Conservation (phyloP, 371 early-diverging fungal genomes). For the Mucor piriformis region DNA sequence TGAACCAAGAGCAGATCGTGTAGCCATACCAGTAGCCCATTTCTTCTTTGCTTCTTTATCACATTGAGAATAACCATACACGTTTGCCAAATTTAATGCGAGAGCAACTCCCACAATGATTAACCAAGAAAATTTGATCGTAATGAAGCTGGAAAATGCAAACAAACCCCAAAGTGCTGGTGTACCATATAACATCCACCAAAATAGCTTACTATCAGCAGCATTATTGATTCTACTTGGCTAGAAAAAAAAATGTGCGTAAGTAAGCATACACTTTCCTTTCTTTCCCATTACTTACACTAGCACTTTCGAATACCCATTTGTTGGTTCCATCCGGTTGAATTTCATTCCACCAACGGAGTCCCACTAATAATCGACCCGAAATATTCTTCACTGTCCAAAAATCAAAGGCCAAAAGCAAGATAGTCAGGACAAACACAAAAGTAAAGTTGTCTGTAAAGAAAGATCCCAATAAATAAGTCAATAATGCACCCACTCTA, state of each 20-base stretch:
- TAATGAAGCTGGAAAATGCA: conserved; percentile 75
- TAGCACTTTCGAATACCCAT: conserved; percentile 95
- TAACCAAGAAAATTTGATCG: conserved; percentile 79
- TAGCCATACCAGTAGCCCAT: conserved; percentile 60
- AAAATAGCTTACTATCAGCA: conserved; percentile 90
- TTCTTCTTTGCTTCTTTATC: conserved; percentile 87
- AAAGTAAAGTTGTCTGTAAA: conserved; percentile 85
- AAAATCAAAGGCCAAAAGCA: conserved; percentile 94
- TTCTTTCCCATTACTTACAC: conserved; percentile 54
- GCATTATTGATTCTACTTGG: conserved; percentile 76
- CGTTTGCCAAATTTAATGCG: conserved; percentile 83
- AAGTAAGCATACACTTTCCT: neutral
- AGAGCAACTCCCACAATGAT: conserved; percentile 87
- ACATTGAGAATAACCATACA: conserved; percentile 93
- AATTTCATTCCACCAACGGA: conserved; percentile 98
- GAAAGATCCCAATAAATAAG: conserved; percentile 81
- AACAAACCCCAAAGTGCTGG: conserved; percentile 86
- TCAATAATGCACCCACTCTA: conserved; percentile 75
- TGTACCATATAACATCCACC: conserved; percentile 87
- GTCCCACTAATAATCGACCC: conserved; percentile 92
- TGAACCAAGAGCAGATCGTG: conserved; percentile 48
- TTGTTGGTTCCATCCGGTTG: conserved; percentile 88
- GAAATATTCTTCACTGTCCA: conserved; percentile 99
- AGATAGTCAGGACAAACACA: conserved; percentile 88
- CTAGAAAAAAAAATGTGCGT: conserved; percentile 26